Evolutionary conservation across 257 asterid genomes (phyloP).

Genomic region (Nicotiana attenuata): DNA sequence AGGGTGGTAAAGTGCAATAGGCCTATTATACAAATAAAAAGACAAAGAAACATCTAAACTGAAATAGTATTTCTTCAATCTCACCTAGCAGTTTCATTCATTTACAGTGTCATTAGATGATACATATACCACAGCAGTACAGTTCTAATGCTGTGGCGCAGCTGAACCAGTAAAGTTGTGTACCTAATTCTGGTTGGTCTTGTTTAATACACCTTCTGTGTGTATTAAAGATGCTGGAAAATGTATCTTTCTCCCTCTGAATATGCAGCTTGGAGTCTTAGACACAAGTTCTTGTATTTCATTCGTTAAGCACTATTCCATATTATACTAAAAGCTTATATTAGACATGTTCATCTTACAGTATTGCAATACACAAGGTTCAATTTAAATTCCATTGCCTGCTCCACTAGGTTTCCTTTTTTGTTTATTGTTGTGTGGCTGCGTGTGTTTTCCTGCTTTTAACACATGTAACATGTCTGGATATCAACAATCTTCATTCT

Average conservation of each 20-base stretch:
- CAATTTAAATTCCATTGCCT: background rate
- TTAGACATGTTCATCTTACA: background rate
- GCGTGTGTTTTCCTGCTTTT: background rate
- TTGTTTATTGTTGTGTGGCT: background rate
- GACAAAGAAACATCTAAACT: too few relatives aligned
- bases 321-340: background rate
- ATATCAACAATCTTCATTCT: background rate
- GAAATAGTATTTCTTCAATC: too few relatives aligned
- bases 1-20: too few relatives aligned
- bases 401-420: background rate
- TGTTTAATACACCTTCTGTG: background rate
- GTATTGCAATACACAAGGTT: background rate
- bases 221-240: background rate
- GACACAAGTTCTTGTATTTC: background rate
- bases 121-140: too few relatives aligned
- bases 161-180: background rate
- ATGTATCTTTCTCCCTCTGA: background rate
- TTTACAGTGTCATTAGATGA: too few relatives aligned
- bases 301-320: background rate
- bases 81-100: too few relatives aligned
- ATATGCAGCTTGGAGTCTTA: background rate
- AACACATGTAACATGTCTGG: background rate
- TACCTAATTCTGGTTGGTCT: background rate
- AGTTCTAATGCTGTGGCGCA: background rate
- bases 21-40: too few relatives aligned